These are phyloP conservation scores for Viola pubescens DNA, from an alignment of 441 rosid genomes.

Conservation along the genomic window DNA sequence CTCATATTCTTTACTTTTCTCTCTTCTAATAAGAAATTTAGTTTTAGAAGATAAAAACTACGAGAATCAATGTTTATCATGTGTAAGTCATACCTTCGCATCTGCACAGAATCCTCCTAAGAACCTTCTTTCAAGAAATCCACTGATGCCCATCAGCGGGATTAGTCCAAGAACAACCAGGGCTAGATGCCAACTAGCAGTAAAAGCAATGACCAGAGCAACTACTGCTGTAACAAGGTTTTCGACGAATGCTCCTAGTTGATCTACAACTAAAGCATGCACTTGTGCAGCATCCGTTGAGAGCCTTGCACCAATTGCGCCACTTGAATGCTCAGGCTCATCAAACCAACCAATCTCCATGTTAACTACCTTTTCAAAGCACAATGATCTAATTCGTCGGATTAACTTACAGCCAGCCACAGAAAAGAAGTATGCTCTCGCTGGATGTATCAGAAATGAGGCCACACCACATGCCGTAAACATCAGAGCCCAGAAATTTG, in stretches of 20 bases:
- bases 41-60: no score
- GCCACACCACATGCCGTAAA: constrained; percentile 38
- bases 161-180: no score
- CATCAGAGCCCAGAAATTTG: constrained; percentile 50
- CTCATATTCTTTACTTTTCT: no score
- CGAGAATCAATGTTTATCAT: no score
- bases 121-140: no score
- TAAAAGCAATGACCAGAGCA: constrained; percentile 54
- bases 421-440: constrained; percentile 42
- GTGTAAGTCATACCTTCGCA: no score
- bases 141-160: no score
- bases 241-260: constrained; percentile 44
- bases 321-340: constrained; percentile 51
- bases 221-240: constrained; percentile 40
- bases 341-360: constrained; percentile 80
- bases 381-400: constrained; percentile 42
- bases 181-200: no score
- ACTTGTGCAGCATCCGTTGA: constrained; percentile 57
- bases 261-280: constrained; percentile 49
- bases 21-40: no score
- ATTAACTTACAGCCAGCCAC: constrained; percentile 56
- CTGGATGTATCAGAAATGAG: constrained; percentile 31
- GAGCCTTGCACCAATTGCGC: constrained; percentile 59
- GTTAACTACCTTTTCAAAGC: constrained; percentile 62
- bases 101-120: no score